These are phyloP conservation scores for Blumeriella jaapii DNA, from an alignment of 2,329 filamentous ascomycete species.

Conservation along the genomic window DNA sequence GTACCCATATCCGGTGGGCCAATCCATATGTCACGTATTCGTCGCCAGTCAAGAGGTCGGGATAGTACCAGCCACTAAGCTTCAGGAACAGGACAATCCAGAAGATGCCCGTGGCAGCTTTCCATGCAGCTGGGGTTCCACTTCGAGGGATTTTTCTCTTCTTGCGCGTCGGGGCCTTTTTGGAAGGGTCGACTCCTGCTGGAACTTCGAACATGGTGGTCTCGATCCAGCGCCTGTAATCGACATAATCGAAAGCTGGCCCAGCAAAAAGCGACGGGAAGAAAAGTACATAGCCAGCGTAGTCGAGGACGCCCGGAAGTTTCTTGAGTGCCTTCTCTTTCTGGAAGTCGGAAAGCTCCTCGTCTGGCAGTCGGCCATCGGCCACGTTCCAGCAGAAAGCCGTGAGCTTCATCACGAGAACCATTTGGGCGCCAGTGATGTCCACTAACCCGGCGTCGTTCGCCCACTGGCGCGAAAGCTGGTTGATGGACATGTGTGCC, in stretches of 20 bases:
- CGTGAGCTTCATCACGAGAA: constrained; percentile 92
- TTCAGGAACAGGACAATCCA: constrained; percentile 76
- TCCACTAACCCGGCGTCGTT: constrained; percentile 60
- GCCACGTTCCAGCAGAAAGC: constrained; percentile 98
- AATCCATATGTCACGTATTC: constrained; percentile 58
- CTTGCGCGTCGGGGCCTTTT: constrained; percentile 75
- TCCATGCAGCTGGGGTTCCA: constrained; percentile 70
- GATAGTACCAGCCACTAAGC: constrained; percentile 55
- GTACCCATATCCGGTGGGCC: constrained; percentile 59
- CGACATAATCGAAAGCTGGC: constrained; percentile 86
- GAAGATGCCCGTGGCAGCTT: constrained; percentile 57
- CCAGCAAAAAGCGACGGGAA: constrained; percentile 86
- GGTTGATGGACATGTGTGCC: constrained; percentile 87
- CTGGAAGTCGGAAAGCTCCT: constrained; percentile 76
- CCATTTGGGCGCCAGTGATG: constrained; percentile 95
- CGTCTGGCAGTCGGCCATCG: constrained; percentile 70
- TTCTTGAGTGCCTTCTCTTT: constrained; percentile 66
- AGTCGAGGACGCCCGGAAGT: constrained; percentile 70
- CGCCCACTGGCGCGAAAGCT: constrained; percentile 68
- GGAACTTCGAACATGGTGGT: constrained; percentile 90
- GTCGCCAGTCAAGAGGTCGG: constrained; percentile 51
- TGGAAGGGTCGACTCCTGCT: constrained; percentile 67
- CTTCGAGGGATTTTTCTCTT: constrained; percentile 89
- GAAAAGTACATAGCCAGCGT: constrained; percentile 83
- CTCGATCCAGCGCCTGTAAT: constrained; percentile 87